These are phyloP conservation scores for Citrus trifoliata DNA, from an alignment of 345 rosid genomes.

Conservation along the genomic window DNA sequence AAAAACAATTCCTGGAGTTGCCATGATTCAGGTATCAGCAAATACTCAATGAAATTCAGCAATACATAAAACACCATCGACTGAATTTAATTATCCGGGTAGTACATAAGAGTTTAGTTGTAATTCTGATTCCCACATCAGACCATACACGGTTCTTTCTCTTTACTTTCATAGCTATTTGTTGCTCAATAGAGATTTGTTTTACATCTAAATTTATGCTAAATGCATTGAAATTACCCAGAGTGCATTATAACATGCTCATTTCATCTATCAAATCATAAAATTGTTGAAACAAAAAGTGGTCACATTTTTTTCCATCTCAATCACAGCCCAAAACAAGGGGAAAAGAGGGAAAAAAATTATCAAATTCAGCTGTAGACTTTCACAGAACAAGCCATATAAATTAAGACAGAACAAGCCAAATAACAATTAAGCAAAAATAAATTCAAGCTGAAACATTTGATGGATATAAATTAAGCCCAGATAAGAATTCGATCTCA, in stretches of 20 bases:
- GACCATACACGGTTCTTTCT: neutral
- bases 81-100: neutral
- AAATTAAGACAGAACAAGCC: neutral
- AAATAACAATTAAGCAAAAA: neutral
- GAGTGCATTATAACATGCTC: neutral
- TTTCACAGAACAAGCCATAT: neutral
- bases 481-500: conserved; percentile 12
- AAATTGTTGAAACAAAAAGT: neutral
- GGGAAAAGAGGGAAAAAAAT: neutral
- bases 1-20: neutral
- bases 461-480: conserved; percentile 6
- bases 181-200: neutral
- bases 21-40: neutral
- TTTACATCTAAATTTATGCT: neutral
- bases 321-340: neutral
- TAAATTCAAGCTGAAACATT: neutral
- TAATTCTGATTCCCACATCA: neutral
- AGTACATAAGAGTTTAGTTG: neutral
- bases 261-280: neutral
- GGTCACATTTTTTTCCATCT: neutral
- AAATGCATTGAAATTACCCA: neutral
- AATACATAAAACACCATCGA: neutral
- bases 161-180: neutral
- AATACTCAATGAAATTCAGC: neutral
- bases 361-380: neutral